Evolutionary conservation across 139 green algal species (phyloP).

Genomic region (Auxenochlorella protothecoides): DNA sequence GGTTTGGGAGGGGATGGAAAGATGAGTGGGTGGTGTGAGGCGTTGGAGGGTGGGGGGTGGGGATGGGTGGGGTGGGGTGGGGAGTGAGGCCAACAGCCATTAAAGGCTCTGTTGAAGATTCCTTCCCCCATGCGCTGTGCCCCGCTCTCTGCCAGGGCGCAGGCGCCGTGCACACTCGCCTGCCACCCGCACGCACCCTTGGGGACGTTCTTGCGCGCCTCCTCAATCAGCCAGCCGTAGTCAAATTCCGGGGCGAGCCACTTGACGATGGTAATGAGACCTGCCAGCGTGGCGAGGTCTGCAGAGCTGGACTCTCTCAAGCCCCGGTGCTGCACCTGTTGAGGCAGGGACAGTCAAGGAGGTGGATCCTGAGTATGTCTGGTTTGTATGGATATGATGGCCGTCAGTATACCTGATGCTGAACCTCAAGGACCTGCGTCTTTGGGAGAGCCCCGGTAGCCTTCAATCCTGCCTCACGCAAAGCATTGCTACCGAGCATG

Average conservation of each 20-base stretch:
- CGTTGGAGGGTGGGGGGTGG: neutral
- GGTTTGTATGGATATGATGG: too few relatives aligned
- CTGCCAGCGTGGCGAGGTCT: slow-evolving; percentile 70
- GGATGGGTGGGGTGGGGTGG: neutral
- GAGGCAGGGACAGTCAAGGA: too few relatives aligned
- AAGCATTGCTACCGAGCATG: too few relatives aligned
- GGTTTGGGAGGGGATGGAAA: neutral
- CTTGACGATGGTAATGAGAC: slow-evolving; percentile 49
- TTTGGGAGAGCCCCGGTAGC: too few relatives aligned
- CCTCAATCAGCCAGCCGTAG: slow-evolving; percentile 83
- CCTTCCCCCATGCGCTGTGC: too few relatives aligned
- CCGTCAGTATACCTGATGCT: too few relatives aligned
- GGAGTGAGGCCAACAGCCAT: neutral
- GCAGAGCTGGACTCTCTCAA: slow-evolving; percentile 60
- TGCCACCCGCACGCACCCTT: slow-evolving; percentile 5
- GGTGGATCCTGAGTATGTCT: too few relatives aligned
- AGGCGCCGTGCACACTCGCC: neutral
- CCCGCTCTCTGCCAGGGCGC: neutral
- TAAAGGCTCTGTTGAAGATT: too few relatives aligned
- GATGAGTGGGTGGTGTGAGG: too few relatives aligned
- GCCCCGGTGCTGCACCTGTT: slow-evolving; percentile 68
- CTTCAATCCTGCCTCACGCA: too few relatives aligned
- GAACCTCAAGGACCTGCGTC: too few relatives aligned
- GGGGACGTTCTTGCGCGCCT: slow-evolving; percentile 64
- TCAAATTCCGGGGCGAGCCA: slow-evolving; percentile 51